Percentiles rank a stretch among this genome's conserved stretches.
Evolutionary conservation across 2,329 filamentous ascomycete species (phyloP).

Genomic region (Neonectria faginata): DNA sequence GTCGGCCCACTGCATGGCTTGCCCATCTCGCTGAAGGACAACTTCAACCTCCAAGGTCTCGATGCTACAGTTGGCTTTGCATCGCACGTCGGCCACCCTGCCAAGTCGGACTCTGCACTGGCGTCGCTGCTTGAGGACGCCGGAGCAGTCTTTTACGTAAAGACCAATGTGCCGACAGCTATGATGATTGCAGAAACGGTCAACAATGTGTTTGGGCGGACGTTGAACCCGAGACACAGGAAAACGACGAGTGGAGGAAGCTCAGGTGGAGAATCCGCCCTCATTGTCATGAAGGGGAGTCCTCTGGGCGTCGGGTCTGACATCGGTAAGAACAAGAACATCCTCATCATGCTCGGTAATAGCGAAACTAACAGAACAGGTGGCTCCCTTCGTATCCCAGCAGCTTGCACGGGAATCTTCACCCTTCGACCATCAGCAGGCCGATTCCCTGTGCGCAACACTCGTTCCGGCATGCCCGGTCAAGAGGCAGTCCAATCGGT

Average conservation of each 20-base stretch:
- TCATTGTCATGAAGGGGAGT: slow-evolving; percentile 69
- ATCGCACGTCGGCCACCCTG: slow-evolving; percentile 70
- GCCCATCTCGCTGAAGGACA: slow-evolving; percentile 76
- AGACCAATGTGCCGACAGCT: slow-evolving; percentile 70
- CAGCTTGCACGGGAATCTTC: slow-evolving; percentile 69
- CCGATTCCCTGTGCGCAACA: slow-evolving; percentile 67
- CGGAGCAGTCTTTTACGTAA: slow-evolving; percentile 67
- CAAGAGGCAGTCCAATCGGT: slow-evolving; percentile 74
- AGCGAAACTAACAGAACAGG: slow-evolving; percentile 43
- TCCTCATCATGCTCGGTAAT: fast-evolving
- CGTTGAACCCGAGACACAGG: slow-evolving; percentile 71
- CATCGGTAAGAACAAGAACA: slow-evolving; percentile 54
- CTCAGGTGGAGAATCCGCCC: slow-evolving; percentile 74
- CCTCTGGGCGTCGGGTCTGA: slow-evolving; percentile 73
- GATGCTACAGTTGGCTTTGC: slow-evolving; percentile 74
- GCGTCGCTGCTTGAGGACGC: slow-evolving; percentile 56
- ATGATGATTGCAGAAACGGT: slow-evolving; percentile 78
- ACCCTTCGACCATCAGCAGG: slow-evolving; percentile 68
- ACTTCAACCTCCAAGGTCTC: slow-evolving; percentile 71
- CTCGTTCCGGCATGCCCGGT: slow-evolving; percentile 69
- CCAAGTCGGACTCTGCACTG: slow-evolving; percentile 54
- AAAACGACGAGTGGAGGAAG: slow-evolving; percentile 72
- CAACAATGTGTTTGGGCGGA: slow-evolving; percentile 74
- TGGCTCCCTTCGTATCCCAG: slow-evolving; percentile 65
- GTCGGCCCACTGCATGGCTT: slow-evolving; percentile 74